Conservation (phyloP, 2,329 filamentous ascomycete species). For the Pseudogymnoascus sp. region DNA sequence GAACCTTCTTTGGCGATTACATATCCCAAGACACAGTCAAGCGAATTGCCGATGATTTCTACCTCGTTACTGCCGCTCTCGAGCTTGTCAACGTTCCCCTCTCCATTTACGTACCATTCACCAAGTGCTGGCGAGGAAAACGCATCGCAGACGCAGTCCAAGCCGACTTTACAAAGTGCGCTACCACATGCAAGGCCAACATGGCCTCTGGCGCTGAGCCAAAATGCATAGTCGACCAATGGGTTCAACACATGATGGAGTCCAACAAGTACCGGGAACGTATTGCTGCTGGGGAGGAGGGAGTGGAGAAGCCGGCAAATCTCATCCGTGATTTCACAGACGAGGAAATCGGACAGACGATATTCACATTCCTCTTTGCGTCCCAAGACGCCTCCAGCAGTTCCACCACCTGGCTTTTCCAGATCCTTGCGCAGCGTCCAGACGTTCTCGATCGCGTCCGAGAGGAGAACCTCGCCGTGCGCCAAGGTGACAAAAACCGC, state of each 20-base stretch:
- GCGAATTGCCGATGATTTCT: constrained; percentile 72
- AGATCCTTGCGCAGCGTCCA: constrained; percentile 42
- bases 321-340: constrained; percentile 43
- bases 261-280: constrained; percentile 59
- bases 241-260: constrained; percentile 67
- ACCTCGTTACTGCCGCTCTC: constrained; percentile 66
- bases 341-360: constrained; percentile 40
- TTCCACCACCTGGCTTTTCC: constrained; percentile 45
- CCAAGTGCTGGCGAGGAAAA: constrained; percentile 70
- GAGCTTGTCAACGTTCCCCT: constrained; percentile 71
- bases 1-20: constrained; percentile 75
- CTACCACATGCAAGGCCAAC: constrained; percentile 61
- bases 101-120: constrained; percentile 63
- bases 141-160: constrained; percentile 65
- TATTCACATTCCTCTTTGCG: constrained; percentile 47
- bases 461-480: constrained; percentile 38
- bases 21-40: constrained; percentile 64
- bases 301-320: constrained; percentile 36
- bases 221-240: constrained; percentile 69
- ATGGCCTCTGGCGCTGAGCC: constrained; percentile 63
- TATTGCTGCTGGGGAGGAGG: constrained; percentile 47
- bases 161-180: constrained; percentile 61
- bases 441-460: constrained; percentile 40
- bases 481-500: constrained; percentile 34
- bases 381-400: constrained; percentile 47